phyloP scores from a whole-genome alignment of 352 stramenopile genomes.

The Pythium sukuiense region DNA sequence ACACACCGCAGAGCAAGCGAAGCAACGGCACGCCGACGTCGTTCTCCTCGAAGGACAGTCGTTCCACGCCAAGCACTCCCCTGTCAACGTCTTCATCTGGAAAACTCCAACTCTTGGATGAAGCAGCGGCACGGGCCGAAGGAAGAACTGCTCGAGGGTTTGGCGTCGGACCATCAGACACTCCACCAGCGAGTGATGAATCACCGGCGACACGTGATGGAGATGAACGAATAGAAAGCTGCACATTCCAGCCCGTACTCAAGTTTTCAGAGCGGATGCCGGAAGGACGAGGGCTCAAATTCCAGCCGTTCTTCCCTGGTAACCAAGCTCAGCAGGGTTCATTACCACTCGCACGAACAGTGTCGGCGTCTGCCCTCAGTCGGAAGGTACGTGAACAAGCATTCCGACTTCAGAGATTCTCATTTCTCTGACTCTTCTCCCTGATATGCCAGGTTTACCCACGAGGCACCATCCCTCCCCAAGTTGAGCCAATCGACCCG shows the following conservation, averaged over 20 bases:
- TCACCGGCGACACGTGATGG: conserved; percentile 11
- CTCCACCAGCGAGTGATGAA: conserved; percentile 15
- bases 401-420: not conserved
- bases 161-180: not conserved
- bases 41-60: conserved; percentile 26
- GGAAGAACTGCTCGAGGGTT: not conserved
- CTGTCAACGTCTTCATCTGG: conserved; percentile 26
- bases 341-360: conserved; percentile 1
- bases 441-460: conserved; percentile 32
- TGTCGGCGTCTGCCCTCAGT: conserved; percentile 7
- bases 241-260: not conserved
- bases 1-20: conserved; percentile 38
- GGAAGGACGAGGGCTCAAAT: conserved; percentile 15
- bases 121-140: conserved; percentile 8
- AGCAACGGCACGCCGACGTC: conserved; percentile 17
- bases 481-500: conserved; percentile 45
- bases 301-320: conserved; percentile 20
- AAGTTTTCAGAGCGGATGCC: conserved; percentile 13
- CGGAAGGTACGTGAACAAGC: conserved; percentile 14
- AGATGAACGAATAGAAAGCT: conserved; percentile 13
- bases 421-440: not conserved
- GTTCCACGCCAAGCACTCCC: conserved; percentile 19
- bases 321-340: conserved; percentile 6
- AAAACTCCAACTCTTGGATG: conserved; percentile 23
- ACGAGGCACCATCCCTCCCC: conserved; percentile 44